phyloP scores from a whole-genome alignment of 495 filamentous ascomycete genomes.

The Hypoxylon fragiforme region DNA sequence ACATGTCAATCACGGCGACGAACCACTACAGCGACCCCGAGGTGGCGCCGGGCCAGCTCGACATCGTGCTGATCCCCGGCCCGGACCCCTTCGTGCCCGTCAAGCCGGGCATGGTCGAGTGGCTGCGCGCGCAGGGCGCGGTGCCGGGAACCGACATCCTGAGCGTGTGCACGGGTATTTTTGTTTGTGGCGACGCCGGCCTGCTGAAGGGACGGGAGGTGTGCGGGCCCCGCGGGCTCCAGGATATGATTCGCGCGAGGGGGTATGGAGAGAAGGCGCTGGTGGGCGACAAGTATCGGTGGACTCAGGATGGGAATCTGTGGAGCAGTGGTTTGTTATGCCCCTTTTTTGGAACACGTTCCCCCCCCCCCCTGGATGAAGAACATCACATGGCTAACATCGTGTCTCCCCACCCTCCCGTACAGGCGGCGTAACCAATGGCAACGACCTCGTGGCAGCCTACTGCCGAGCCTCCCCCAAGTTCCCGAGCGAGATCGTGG shows the following conservation, averaged over 20 bases:
- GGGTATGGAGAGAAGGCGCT: slow-evolving; percentile 50
- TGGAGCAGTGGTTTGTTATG: slow-evolving; percentile 61
- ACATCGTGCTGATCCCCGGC: slow-evolving; percentile 58
- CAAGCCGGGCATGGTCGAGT: slow-evolving; percentile 45
- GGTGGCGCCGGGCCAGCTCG: slow-evolving; percentile 54
- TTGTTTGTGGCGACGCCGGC: slow-evolving; percentile 53
- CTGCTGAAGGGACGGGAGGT: slow-evolving; percentile 51
- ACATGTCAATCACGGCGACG: slow-evolving; percentile 41
- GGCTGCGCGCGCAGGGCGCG: slow-evolving; percentile 48
- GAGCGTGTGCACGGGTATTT: slow-evolving; percentile 58
- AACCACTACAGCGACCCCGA: slow-evolving; percentile 46
- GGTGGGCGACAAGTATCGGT: slow-evolving; percentile 52
- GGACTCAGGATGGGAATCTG: slow-evolving; percentile 60
- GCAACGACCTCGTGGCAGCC: slow-evolving; percentile 61
- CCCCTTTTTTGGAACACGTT: neutral
- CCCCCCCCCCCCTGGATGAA: neutral
- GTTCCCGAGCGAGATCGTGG: slow-evolving; percentile 52
- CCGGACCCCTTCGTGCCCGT: slow-evolving; percentile 47
- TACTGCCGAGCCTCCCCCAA: slow-evolving; percentile 50
- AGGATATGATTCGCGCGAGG: slow-evolving; percentile 45
- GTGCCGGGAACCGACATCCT: slow-evolving; percentile 49
- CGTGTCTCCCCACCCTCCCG: neutral
- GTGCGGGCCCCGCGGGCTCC: slow-evolving; percentile 56
- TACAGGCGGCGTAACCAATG: slow-evolving; percentile 64
- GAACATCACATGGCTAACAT: slow-evolving; percentile 1